Evolutionary conservation across 73 alveolate genomes (phyloP).

Genomic region (Tetrahymena borealis): DNA sequence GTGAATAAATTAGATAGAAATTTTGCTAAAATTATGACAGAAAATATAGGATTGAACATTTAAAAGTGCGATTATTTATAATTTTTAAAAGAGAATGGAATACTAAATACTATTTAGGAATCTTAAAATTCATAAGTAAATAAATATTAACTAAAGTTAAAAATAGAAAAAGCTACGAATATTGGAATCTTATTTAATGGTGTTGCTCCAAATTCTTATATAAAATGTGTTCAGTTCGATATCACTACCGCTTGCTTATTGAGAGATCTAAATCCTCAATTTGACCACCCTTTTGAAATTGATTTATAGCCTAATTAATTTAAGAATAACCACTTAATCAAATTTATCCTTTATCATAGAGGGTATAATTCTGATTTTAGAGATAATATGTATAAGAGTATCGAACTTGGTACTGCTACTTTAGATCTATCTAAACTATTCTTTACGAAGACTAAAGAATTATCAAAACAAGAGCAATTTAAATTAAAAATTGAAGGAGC

Average conservation of each 20-base stretch:
- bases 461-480: background rate
- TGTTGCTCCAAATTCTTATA: background rate
- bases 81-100: background rate
- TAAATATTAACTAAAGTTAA: background rate
- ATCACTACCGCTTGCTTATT: background rate
- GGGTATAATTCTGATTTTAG: background rate
- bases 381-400: background rate
- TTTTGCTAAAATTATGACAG: background rate
- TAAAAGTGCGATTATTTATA: background rate
- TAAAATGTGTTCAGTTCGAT: background rate
- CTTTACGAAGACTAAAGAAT: background rate
- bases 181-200: background rate
- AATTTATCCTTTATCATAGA: background rate
- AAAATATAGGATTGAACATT: background rate
- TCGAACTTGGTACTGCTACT: background rate
- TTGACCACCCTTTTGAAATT: background rate
- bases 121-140: background rate
- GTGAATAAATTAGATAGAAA: background rate
- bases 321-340: background rate
- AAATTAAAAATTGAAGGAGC: background rate
- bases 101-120: background rate
- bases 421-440: background rate
- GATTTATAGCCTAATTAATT: background rate
- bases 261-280: background rate
- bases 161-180: background rate